phyloP scores from a whole-genome alignment of 257 asterid species.

The Nicotiana tomentosiformis region DNA sequence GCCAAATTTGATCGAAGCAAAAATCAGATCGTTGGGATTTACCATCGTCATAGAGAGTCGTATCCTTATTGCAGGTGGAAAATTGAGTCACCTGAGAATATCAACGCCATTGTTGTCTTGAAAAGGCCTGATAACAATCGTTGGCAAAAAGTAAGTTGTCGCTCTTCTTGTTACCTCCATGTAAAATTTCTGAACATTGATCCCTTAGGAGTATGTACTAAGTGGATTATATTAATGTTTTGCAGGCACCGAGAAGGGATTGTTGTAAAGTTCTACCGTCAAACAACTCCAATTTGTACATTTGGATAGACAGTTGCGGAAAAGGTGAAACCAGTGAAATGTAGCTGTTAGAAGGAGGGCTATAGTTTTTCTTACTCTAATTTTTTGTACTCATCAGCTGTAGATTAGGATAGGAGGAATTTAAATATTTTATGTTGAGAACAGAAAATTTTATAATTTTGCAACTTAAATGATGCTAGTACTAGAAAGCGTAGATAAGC shows the following conservation, averaged over 20 bases:
- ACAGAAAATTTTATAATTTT: not conserved
- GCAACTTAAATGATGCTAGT: not conserved
- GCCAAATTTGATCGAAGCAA: conserved; percentile 45
- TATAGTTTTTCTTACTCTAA: not conserved
- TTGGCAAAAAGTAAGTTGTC: conserved; percentile 51
- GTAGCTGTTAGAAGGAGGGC: not conserved
- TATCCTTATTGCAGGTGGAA: conserved; percentile 65
- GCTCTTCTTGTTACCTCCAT: too few species aligned
- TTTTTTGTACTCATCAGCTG: not conserved
- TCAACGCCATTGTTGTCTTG: conserved; percentile 50
- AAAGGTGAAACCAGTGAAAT: conserved; percentile 6
- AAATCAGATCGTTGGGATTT: conserved; percentile 56
- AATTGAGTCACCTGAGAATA: conserved; percentile 43
- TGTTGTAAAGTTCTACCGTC: conserved; percentile 11
- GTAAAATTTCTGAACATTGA: not conserved
- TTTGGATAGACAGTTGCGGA: not conserved
- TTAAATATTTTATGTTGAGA: not conserved
- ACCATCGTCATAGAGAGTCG: conserved; percentile 40
- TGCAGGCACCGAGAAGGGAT: conserved; percentile 29
- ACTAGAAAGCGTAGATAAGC: not conserved
- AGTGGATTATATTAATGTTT: not conserved
- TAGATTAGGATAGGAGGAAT: not conserved
- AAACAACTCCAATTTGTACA: conserved; percentile 9
- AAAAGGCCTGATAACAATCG: conserved; percentile 54
- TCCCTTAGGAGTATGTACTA: not conserved